These are phyloP conservation scores for Fusarium pseudograminearum DNA, from an alignment of 2,329 filamentous ascomycete genomes.

Conservation along the genomic window DNA sequence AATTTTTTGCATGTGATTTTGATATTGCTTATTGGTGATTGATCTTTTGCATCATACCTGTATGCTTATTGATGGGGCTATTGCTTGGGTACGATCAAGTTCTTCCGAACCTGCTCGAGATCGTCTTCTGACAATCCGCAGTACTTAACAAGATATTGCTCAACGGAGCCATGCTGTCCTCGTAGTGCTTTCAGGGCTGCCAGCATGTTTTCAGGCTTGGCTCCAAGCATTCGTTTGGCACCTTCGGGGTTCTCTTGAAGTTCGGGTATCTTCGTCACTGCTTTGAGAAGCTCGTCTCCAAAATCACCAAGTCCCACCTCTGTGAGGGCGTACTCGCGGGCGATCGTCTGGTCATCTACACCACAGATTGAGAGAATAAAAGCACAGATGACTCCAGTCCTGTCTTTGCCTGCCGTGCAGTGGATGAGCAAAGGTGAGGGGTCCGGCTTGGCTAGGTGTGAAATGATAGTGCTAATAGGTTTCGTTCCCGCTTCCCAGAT, in stretches of 20 bases:
- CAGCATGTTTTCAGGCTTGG: constrained; percentile 62
- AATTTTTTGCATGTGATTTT: constrained; percentile 6
- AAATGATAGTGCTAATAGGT: constrained; percentile 65
- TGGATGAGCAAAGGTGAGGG: constrained; percentile 71
- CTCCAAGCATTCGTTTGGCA: constrained; percentile 60
- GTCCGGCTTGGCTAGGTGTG: constrained; percentile 63
- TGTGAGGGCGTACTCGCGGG: constrained; percentile 76
- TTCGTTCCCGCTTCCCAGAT: constrained; percentile 67
- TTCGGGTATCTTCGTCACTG: constrained; percentile 63
- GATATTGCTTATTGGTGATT: neutral
- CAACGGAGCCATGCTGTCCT: constrained; percentile 70
- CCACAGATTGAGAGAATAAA: constrained; percentile 73
- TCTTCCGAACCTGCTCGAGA: constrained; percentile 64
- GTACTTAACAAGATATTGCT: constrained; percentile 70
- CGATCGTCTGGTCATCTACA: constrained; percentile 69
- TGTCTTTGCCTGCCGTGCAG: constrained; percentile 82
- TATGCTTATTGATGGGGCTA: neutral
- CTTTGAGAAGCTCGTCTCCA: constrained; percentile 62
- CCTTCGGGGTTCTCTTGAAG: constrained; percentile 60
- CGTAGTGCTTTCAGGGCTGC: constrained; percentile 66
- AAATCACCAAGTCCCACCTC: constrained; percentile 69
- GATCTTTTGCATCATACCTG: neutral
- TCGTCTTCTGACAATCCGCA: constrained; percentile 69
- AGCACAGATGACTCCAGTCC: constrained; percentile 77
- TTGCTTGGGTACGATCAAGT: constrained; percentile 57